Base-by-base conservation (phyloP, 2,329 filamentous ascomycete species). In the Neoarthrinium moseri region DNA sequence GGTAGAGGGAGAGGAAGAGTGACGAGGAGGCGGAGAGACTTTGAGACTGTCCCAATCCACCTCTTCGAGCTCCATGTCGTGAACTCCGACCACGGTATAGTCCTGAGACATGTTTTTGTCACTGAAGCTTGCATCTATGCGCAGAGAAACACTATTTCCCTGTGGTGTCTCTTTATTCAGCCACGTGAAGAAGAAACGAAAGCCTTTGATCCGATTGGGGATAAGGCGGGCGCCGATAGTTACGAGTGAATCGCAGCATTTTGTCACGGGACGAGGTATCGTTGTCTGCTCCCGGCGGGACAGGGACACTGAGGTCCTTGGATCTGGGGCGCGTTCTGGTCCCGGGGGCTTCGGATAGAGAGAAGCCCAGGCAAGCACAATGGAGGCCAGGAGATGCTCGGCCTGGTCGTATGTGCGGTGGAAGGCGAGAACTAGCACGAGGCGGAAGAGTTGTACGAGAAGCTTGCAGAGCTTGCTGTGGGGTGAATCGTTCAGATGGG, bases 161-260 rank as follows among this genome's bases (percentile, higher is more conserved):
- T 21, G 22, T 23, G 36, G 34, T 3, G 32, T 40, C 7, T 41
- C 41, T 12, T 36, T 40, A 24, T 44, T 45, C 15, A 48, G 26
- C 46, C 46, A 48, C 7, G 46, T 26, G 12, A 45, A 22, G 35
- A 41, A 41, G 8, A 48, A 7, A 18, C n/a, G 30, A 20, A 48
- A 37, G 17, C 29, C 24, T 21, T 36, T 40, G n/a, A 45, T 23
- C 10, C 46, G 29, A 13, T 26, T 6, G 11, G 24, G 17, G 11
- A 41, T 17, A 4, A 23, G n/a, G 17, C 8, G 17, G 4, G 21
- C 18, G 5, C 23, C 27, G 12, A 20, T 3, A n/a, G n/a, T n/a
- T n/a, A n/a, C n/a, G 7, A 29, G 6, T 6, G 24, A 37, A 5
- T 15, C 18, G 24, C 4, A 43, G 12, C 24, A 37, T 8, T 10